Base-by-base conservation (phyloP, 164 flowering plant genomes). In the Chimonanthus praecox region DNA sequence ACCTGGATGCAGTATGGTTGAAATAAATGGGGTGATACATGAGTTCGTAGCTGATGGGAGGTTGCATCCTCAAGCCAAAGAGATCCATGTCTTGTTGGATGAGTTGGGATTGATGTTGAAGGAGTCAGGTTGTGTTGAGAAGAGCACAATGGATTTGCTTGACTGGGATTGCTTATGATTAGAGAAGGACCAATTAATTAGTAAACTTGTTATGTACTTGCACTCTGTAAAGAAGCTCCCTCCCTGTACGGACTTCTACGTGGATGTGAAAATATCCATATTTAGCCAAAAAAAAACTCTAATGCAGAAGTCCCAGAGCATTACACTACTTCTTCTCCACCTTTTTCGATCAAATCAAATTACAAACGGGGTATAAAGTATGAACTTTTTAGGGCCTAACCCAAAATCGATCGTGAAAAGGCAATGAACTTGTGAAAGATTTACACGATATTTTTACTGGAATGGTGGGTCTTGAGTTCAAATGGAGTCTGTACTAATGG, bases 1-100 rank as follows among this genome's bases (percentile, higher is more conserved):
- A 76, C 90, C 92, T 1, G 94, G 94, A 20, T 86, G 91, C 67
- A 89, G 97, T 72, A 79, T 75, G 73, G 84, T 92, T 77, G 91
- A 85, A 77, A 84, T 90, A 47, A 73, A 87, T 76, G 93, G 88
- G 8, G 85, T 80, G 62, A 88, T 89, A 76, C 87, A 90, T 73
- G 95, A 92, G 82, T 92, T 92, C 75, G 74, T 87, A 20, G 83
- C 83, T n/a, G 85, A 86, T 58, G 87, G 89, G 73, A 78, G 71
- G 49, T 72, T 75, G 49, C 92, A 89, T 79, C 85, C 80, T 69
- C 76, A 61, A 75, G 75, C 84, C 11, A 58, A 68, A 73, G 85
- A 86, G 73, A 84, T 87, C 4, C 81, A 88, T 74, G 63, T 64
- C 21, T 20, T 86, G 58, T 74, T 87, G 77, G 80, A 76, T 79